Conservation (phyloP, 1,284 basidiomycete species). For the Leccinum colubrinum region DNA sequence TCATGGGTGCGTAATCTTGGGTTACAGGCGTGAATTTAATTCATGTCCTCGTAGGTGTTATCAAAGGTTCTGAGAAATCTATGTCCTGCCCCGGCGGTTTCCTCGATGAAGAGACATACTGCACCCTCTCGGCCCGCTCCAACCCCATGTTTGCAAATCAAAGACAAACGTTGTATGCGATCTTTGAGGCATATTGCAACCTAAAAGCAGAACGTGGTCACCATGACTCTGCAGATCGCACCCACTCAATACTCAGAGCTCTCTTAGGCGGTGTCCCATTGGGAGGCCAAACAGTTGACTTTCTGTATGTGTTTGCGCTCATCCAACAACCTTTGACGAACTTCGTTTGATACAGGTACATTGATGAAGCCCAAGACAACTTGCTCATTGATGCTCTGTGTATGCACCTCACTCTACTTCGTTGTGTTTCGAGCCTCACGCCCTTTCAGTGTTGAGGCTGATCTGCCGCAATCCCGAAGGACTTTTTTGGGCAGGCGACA, state of each 20-base stretch:
- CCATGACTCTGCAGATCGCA: slow-evolving; percentile 65
- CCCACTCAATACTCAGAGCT: slow-evolving; percentile 48
- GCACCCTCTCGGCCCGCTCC: slow-evolving; percentile 40
- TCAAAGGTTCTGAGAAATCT: slow-evolving; percentile 62
- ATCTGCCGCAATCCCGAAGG: slow-evolving; percentile 65
- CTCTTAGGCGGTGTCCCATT: slow-evolving; percentile 34
- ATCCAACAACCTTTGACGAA: neutral
- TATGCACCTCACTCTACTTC: slow-evolving; percentile 29
- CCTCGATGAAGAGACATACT: slow-evolving; percentile 47
- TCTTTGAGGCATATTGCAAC: slow-evolving; percentile 56
- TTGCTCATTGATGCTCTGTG: slow-evolving; percentile 62
- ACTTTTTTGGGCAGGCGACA: slow-evolving; percentile 78
- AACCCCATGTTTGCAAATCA: slow-evolving; percentile 45
- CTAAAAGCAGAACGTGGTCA: slow-evolving; percentile 44
- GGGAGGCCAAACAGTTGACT: slow-evolving; percentile 49
- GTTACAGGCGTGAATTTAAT: neutral
- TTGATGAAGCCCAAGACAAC: slow-evolving; percentile 76
- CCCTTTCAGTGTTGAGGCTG: slow-evolving; percentile 52
- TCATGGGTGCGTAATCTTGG: slow-evolving; percentile 48
- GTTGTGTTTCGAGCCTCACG: neutral
- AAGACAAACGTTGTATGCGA: slow-evolving; percentile 47
- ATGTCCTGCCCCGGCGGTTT: slow-evolving; percentile 35
- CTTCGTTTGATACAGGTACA: slow-evolving; percentile 44
- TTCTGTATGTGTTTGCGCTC: slow-evolving; percentile 43
- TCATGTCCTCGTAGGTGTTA: slow-evolving; percentile 46